Base-by-base conservation (phyloP, 768 basidiomycete genomes). In the Pleurotus salmoneostramineus region DNA sequence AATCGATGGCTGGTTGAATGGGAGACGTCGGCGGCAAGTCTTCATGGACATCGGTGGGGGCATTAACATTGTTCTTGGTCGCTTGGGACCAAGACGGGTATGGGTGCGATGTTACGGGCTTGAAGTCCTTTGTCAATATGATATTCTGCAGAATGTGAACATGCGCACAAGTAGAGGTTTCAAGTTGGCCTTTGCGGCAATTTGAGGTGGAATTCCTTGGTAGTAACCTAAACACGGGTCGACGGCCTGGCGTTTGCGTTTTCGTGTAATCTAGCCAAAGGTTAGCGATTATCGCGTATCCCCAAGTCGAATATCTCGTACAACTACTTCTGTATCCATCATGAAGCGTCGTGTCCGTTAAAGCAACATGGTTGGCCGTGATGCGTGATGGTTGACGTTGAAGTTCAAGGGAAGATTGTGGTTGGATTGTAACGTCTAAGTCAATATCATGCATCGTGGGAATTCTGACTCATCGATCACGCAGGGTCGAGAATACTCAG, bases 81-180 rank as follows among this genome's bases (percentile, higher is more conserved):
- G 34, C 34, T 6, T 36, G 31, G 40, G 43, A 42, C 52, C 52
- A 55, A 15, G 52, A 11, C n/a, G 52, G 52, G 5, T 35, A 17
- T 32, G 52, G 52, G 43, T 42, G 52, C 15, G 36, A 15, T 5
- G 52, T 55, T 17, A 55, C 52, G n/a, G 52, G 52, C 52, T 55
- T 43, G 21, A 52, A 10, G n/a, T 10, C 6, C 6, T 11, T 17
- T 15, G 2, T 45, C 44, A 7, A 45, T 45, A 15, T 3, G 2
- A 11, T 1, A 45, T 11, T 4, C 12, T n/a, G 15, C 44, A 6
- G 8, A 45, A 17, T n/a, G 6, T 15, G 17, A 17, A 14, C 2
- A 12, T 6, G 2, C 44, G 12, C 17, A 45, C 44, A 11, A 10
- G 44, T 1, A 45, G 44, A 14, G 44, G 44, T 45, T 45, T 45